Percentiles rank a stretch among this genome's conserved stretches.
These are phyloP conservation scores for Ustilago vetiveriae DNA, from an alignment of 1,284 basidiomycete species.

Conservation along the genomic window DNA sequence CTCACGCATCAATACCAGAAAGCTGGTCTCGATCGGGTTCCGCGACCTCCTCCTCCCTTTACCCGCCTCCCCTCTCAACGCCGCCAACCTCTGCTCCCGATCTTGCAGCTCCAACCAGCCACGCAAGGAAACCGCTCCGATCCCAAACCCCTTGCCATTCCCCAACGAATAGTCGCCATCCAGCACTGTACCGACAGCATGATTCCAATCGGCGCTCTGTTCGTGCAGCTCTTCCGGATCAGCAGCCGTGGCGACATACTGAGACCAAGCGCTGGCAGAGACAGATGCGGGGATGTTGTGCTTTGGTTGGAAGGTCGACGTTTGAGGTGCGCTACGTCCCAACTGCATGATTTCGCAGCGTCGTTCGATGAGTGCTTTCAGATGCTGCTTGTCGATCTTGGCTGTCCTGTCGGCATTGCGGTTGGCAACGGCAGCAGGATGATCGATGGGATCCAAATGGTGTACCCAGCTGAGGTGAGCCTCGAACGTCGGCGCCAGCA, in stretches of 20 bases:
- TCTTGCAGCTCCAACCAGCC: conserved; percentile 28
- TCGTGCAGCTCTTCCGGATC: conserved; percentile 35
- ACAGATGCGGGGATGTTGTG: neutral
- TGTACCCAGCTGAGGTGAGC: conserved; percentile 40
- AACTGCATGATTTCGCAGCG: conserved; percentile 42
- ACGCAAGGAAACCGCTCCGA: conserved; percentile 29
- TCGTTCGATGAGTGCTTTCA: conserved; percentile 35
- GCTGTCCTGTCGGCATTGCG: conserved; percentile 1
- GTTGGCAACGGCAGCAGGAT: conserved; percentile 34
- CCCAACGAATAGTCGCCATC: conserved; percentile 57
- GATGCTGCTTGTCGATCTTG: conserved; percentile 36
- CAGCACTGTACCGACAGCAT: conserved; percentile 45
- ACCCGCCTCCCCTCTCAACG: neutral
- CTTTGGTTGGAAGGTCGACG: neutral
- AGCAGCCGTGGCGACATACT: conserved; percentile 6
- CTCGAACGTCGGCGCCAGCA: conserved; percentile 25
- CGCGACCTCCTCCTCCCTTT: conserved; percentile 19
- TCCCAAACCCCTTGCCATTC: conserved; percentile 43
- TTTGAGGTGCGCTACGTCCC: conserved; percentile 25
- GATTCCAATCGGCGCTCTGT: conserved; percentile 36
- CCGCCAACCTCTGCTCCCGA: conserved; percentile 19
- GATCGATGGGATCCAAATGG: conserved; percentile 29
- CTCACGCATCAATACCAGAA: conserved; percentile 38
- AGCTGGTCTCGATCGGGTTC: conserved; percentile 31
- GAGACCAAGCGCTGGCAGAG: conserved; percentile 11